Evolutionary conservation across 169 alveolate species (phyloP).

Genomic region (Plasmodium sp.): DNA sequence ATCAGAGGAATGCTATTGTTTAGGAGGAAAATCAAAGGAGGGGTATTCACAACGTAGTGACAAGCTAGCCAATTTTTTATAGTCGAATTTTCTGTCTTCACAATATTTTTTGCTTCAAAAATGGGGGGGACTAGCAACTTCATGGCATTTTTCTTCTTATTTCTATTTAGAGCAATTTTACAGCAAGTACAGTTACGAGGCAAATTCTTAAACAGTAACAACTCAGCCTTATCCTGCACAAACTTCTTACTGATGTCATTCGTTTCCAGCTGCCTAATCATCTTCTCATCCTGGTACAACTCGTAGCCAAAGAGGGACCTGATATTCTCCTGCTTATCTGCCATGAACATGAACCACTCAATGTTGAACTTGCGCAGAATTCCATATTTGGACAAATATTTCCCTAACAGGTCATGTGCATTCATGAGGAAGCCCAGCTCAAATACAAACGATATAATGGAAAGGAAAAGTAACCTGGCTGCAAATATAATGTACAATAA

Average conservation of each 20-base stretch:
- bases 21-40: conserved; percentile 80
- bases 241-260: conserved; percentile 30
- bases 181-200: conserved; percentile 73
- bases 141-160: conserved; percentile 65
- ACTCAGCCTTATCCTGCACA: conserved; percentile 69
- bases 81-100: conserved; percentile 72
- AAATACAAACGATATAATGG: conserved; percentile 62
- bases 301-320: conserved; percentile 54
- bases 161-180: conserved; percentile 47
- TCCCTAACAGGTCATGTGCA: conserved; percentile 66
- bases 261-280: conserved; percentile 52
- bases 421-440: conserved; percentile 67
- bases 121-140: conserved; percentile 69
- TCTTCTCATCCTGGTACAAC: conserved; percentile 55
- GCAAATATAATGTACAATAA: conserved; percentile 64
- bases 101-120: conserved; percentile 77
- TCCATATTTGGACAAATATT: conserved; percentile 59
- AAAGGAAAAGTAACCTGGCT: conserved; percentile 43
- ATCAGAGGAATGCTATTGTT: conserved; percentile 79
- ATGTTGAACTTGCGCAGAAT: conserved; percentile 46
- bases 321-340: conserved; percentile 67
- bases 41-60: conserved; percentile 83
- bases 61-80: conserved; percentile 84
- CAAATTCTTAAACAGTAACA: conserved; percentile 69
- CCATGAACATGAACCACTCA: conserved; percentile 73